These are phyloP conservation scores for Wakefieldia striispora DNA, from an alignment of 768 basidiomycete species.

Conservation along the genomic window DNA sequence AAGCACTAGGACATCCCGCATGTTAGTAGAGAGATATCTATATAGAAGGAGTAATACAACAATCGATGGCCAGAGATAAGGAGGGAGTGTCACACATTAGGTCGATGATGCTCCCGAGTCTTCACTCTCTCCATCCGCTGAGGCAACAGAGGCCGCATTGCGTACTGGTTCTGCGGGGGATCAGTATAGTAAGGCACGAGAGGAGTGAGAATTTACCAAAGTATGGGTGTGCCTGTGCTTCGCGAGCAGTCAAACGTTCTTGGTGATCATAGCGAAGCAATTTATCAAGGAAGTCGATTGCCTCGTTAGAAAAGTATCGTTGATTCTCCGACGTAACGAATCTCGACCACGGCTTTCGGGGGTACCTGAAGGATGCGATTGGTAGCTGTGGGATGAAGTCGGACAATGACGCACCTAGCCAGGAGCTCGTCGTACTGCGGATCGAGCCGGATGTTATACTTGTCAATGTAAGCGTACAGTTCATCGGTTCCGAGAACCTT, in stretches of 20 bases:
- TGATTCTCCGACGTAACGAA: constrained; percentile 97
- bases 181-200: constrained; percentile 17
- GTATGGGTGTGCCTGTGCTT: constrained; percentile 91
- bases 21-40: constrained; percentile 28
- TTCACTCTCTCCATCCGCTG: constrained; percentile 65
- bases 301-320: constrained; percentile 94
- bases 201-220: constrained; percentile 56
- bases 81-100: constrained; percentile 25
- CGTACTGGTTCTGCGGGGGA: constrained; percentile 63
- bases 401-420: constrained; percentile 54
- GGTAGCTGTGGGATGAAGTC: constrained; percentile 7
- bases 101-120: constrained; percentile 34
- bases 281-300: constrained; percentile 94
- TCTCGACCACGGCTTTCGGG: constrained; percentile 91
- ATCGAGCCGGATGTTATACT: constrained; percentile 94
- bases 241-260: constrained; percentile 90
- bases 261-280: constrained; percentile 96
- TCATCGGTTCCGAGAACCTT: constrained; percentile 98
- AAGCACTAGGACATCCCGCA: constrained; percentile 19
- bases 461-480: constrained; percentile 87
- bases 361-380: constrained; percentile 53
- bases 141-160: constrained; percentile 40
- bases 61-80: constrained; percentile 26
- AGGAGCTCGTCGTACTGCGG: constrained; percentile 95
- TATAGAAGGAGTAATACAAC: constrained; percentile 35